These are phyloP conservation scores for Graphiopsis chlorocephala DNA, from an alignment of 2,329 filamentous ascomycete species.

Conservation along the genomic window DNA sequence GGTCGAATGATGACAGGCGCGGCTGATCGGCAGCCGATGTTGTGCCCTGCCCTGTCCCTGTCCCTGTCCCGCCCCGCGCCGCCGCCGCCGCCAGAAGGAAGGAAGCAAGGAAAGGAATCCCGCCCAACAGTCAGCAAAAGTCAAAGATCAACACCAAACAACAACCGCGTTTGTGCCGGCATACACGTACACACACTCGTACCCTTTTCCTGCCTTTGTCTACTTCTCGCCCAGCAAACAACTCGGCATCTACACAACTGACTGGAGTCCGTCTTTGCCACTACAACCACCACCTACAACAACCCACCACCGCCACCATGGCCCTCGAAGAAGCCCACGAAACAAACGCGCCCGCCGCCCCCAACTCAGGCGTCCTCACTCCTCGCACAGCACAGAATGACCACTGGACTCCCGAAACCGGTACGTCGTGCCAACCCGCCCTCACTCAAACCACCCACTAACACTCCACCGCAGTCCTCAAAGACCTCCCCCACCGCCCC, in stretches of 20 bases:
- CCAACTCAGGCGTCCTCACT: constrained; percentile 14
- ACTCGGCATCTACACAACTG: neutral
- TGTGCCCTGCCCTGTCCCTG: neutral
- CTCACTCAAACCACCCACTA: neutral
- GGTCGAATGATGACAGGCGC: neutral
- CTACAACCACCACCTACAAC: neutral
- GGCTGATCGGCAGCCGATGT: neutral
- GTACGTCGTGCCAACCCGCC: constrained; percentile 35
- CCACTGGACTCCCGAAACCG: constrained; percentile 46
- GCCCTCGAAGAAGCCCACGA: constrained; percentile 17
- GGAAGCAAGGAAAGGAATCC: neutral
- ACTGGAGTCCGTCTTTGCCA: neutral
- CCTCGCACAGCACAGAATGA: constrained; percentile 19
- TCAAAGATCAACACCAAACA: neutral
- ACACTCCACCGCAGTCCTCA: constrained; percentile 52
- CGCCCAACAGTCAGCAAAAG: neutral
- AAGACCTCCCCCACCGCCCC: constrained; percentile 59
- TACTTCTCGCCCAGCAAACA: neutral
- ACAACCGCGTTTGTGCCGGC: neutral
- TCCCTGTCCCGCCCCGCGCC: too few species aligned
- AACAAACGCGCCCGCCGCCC: constrained; percentile 20
- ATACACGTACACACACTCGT: neutral
- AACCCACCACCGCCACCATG: neutral
- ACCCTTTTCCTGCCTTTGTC: neutral
- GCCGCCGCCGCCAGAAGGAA: neutral